A percentile compares a stretch with the other conserved stretches of the same genome.
Evolutionary conservation across 2,329 filamentous ascomycete species (phyloP).

Genomic region (Helicocarpus griseus): DNA sequence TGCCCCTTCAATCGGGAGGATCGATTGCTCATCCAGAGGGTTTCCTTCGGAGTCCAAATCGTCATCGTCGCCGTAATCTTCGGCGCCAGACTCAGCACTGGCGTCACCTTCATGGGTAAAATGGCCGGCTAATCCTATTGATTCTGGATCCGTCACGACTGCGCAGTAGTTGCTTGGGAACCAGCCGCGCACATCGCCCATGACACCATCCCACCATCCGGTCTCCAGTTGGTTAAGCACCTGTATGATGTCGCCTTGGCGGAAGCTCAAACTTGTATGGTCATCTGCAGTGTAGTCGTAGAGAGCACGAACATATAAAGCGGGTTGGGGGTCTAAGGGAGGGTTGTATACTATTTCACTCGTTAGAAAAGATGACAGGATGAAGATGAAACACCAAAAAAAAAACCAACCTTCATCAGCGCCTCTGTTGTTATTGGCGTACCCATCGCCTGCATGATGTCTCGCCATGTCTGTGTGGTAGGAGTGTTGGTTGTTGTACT

Average conservation of each 20-base stretch:
- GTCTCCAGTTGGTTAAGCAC: slow-evolving; percentile 97
- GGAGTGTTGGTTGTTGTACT: slow-evolving; percentile 1
- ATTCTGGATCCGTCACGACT: slow-evolving; percentile 66
- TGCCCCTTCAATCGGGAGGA: slow-evolving; percentile 59
- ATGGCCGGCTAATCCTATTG: slow-evolving; percentile 54
- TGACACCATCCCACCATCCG: slow-evolving; percentile 98
- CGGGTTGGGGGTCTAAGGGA: slow-evolving; percentile 34
- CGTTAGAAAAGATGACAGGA: too few species aligned
- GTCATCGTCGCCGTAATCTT: slow-evolving; percentile 57
- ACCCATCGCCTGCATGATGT: slow-evolving; percentile 13
- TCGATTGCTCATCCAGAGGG: slow-evolving; percentile 50
- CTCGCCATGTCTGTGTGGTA: slow-evolving; percentile 2
- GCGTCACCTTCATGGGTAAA: slow-evolving; percentile 45
- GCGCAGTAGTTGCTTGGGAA: slow-evolving; percentile 99
- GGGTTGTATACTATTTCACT: slow-evolving; percentile 3
- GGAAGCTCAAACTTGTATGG: slow-evolving; percentile 91
- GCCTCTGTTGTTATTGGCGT: slow-evolving; percentile 1
- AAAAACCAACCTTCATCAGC: background rate
- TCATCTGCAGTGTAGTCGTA: slow-evolving; percentile 99
- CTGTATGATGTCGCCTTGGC: slow-evolving; percentile 93
- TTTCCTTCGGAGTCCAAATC: slow-evolving; percentile 59
- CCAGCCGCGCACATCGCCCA: slow-evolving; percentile 94
- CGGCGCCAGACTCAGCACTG: slow-evolving; percentile 40
- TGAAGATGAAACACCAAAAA: background rate
- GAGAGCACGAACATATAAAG: slow-evolving; percentile 81